Conservation (phyloP, 805 yeast genomes). For the Trichomonascus vanleenenianus region DNA sequence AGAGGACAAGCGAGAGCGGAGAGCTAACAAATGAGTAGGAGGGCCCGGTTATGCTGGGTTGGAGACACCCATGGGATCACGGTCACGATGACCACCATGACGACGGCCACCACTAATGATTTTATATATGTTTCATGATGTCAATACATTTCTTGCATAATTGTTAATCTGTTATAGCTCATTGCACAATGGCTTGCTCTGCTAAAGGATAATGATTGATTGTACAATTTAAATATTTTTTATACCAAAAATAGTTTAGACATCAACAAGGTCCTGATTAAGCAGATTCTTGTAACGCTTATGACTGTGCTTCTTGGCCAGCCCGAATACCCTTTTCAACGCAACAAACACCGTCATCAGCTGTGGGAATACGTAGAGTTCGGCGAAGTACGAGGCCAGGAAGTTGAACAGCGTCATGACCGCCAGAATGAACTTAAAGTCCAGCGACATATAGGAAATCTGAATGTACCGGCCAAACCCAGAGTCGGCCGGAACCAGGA, state of each 20-base stretch:
- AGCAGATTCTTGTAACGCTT: constrained; percentile 31
- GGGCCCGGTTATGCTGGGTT: constrained; percentile 33
- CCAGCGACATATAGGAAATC: constrained; percentile 49
- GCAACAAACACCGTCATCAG: constrained; percentile 29
- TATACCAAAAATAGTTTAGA: too few species aligned
- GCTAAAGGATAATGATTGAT: too few species aligned
- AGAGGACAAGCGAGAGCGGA: background rate
- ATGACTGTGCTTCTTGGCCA: constrained; percentile 17
- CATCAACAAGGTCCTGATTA: constrained; percentile 8
- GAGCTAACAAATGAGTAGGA: constrained; percentile 20
- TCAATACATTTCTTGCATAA: too few species aligned
- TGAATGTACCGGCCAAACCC: constrained; percentile 66
- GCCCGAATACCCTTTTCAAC: constrained; percentile 15
- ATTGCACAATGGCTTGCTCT: too few species aligned
- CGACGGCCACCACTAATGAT: constrained; percentile 10
- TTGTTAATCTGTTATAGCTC: too few species aligned
- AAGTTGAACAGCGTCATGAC: constrained; percentile 43
- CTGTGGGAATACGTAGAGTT: constrained; percentile 35
- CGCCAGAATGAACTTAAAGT: constrained; percentile 37
- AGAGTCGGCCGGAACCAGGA: constrained; percentile 39
- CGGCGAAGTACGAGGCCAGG: constrained; percentile 38
- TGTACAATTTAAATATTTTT: too few species aligned
- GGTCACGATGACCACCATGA: constrained; percentile 16
- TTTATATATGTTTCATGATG: too few species aligned
- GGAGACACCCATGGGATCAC: constrained; percentile 37